Base-by-base conservation (phyloP, 2,329 filamentous ascomycete genomes). In the Pseudogymnoascus sp. region DNA sequence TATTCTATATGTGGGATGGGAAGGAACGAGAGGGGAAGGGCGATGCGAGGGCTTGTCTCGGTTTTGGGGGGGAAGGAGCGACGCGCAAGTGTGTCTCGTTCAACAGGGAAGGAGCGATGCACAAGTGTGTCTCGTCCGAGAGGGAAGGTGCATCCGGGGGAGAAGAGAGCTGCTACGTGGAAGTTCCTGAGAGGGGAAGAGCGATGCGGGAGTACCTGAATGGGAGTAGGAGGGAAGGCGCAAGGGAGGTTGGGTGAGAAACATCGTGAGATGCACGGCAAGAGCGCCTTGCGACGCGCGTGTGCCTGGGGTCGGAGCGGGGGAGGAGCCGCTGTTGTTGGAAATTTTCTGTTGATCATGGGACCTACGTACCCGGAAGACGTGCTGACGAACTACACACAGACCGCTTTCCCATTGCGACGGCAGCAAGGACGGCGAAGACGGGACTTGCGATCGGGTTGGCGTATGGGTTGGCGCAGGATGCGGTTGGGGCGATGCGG, bases 361-460 rank as follows among this genome's bases (percentile, higher is more conserved):
- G 38, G 61, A 36, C 26, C n/a, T n/a, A n/a, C n/a, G n/a, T n/a
- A n/a, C n/a, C n/a, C 63, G 61, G 69, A 61, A 31, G 50, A 40
- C 64, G 35, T 57, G 61, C 63, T 35, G 11, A 19, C 53, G 62
- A 66, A 62, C 65, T n/a, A n/a, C 17, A 59, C 40, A 60, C 73
- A 93, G 90, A 93, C 79, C 83, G 87, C 44, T 90, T 97, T 70
- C 90, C 92, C 35, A 78, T 93, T 31, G 86, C 87, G 65, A 89
- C 88, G 61, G 86, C 88, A 42, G 88, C 88, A 17, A 83, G 88
- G 66, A 95, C 91, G 47, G 91, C 92, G 61, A 90, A 87, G 73
- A 84, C 89, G 69, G 93, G 92, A 1, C 78, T 97, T 53, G 79
- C 89, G 69, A 87, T 92, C 68, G 93, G 93, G 19, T 73, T 96